Percentiles rank a stretch among this genome's conserved stretches.
Evolutionary conservation across 805 yeast genomes (phyloP).

Genomic region (Tetrapisispora arboricola): DNA sequence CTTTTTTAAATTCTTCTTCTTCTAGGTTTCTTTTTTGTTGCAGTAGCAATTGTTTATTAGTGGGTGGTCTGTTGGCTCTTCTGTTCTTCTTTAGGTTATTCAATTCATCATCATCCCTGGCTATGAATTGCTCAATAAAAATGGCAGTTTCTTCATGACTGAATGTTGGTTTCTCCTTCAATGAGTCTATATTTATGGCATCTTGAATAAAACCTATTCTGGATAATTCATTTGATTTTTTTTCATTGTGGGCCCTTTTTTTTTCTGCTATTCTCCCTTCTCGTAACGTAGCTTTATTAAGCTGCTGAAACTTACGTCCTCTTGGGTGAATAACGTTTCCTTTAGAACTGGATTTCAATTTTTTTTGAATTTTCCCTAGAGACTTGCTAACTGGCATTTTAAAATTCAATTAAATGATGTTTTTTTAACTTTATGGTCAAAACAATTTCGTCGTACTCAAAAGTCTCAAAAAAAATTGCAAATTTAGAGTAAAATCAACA

Average conservation of each 20-base stretch:
- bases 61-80: conserved; percentile 82
- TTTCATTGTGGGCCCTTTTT: conserved; percentile 47
- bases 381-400: conserved; percentile 31
- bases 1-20: conserved; percentile 50
- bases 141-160: conserved; percentile 47
- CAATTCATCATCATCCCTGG: conserved; percentile 69
- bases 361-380: conserved; percentile 25
- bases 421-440: no score
- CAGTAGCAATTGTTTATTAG: conserved; percentile 56
- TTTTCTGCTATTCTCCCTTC: conserved; percentile 57
- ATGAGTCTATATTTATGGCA: conserved; percentile 35
- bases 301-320: conserved; percentile 78
- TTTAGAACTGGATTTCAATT: conserved; percentile 20
- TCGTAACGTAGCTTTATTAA: conserved; percentile 79
- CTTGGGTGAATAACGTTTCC: conserved; percentile 52
- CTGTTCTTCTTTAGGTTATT: conserved; percentile 49
- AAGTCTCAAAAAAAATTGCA: no score
- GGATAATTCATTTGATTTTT: conserved; percentile 49
- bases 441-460: no score
- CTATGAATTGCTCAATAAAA: conserved; percentile 51
- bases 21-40: conserved; percentile 57
- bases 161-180: conserved; percentile 35
- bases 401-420: no score
- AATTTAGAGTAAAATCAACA: no score
- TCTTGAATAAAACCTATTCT: conserved; percentile 53